Evolutionary conservation across 1,284 basidiomycete genomes (phyloP).

Genomic region (Ceratobasidium papillatum): DNA sequence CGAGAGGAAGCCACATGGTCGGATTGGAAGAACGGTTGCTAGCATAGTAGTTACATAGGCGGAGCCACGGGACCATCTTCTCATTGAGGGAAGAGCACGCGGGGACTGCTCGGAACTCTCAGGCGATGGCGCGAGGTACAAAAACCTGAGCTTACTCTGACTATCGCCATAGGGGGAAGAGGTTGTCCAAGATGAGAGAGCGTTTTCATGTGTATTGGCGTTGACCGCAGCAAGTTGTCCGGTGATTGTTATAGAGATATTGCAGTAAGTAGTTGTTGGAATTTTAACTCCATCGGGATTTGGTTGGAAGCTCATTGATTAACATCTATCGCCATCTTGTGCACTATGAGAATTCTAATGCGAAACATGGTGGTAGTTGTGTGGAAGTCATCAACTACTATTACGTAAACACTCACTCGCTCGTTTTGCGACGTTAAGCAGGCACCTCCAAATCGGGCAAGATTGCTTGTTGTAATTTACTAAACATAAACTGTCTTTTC

Average conservation of each 20-base stretch:
- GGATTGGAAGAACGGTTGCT: slow-evolving; percentile 1
- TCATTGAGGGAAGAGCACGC: neutral
- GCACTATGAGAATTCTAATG: too few species aligned
- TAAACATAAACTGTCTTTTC: too few species aligned
- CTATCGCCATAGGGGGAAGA: neutral
- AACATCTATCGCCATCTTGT: too few species aligned
- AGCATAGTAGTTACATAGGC: neutral
- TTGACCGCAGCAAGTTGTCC: too few species aligned
- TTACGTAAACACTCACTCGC: too few species aligned
- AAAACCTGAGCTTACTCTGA: neutral
- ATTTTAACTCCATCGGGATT: neutral
- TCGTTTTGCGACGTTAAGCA: too few species aligned
- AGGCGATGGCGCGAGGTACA: neutral
- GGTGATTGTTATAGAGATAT: too few species aligned
- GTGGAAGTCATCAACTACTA: too few species aligned
- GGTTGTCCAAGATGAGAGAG: neutral
- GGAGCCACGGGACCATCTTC: neutral
- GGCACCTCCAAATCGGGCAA: too few species aligned
- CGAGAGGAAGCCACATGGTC: neutral
- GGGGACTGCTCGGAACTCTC: slow-evolving; percentile 18
- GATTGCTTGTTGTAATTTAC: too few species aligned
- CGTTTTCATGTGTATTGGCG: neutral
- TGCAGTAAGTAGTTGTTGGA: too few species aligned
- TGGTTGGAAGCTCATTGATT: neutral
- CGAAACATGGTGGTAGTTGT: too few species aligned